A percentile compares a stretch with the other conserved stretches of the same genome.
phyloP scores from a whole-genome alignment of 176 grass and related monocot genomes.

The Hyparrhenia diplandra region DNA sequence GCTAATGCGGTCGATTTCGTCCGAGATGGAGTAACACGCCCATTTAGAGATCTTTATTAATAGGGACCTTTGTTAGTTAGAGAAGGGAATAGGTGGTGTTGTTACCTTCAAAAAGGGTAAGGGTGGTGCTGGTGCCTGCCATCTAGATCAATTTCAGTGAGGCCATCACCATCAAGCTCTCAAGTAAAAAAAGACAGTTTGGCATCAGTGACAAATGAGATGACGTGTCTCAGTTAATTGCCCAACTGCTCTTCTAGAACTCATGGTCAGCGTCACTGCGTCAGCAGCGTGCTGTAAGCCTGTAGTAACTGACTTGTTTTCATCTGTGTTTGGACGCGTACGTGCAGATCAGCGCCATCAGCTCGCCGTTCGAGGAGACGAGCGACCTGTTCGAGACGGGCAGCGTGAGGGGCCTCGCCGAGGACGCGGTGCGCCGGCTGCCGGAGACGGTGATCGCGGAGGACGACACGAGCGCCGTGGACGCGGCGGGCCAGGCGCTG shows the following conservation, averaged over 20 bases:
- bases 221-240: background rate
- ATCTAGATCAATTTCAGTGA: constrained; percentile 7
- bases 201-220: background rate
- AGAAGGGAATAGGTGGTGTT: background rate
- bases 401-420: constrained; percentile 38
- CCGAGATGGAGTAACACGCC: background rate
- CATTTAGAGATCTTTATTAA: background rate
- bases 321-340: background rate
- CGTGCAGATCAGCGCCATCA: constrained; percentile 89
- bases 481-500: constrained; percentile 51
- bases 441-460: constrained; percentile 46
- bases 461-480: constrained; percentile 36
- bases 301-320: background rate
- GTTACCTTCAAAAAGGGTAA: background rate
- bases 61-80: background rate
- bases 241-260: background rate
- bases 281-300: background rate
- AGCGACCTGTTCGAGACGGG: constrained; percentile 76
- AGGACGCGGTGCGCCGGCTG: constrained; percentile 41
- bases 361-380: constrained; percentile 62
- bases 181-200: background rate
- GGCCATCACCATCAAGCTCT: background rate
- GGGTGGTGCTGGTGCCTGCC: background rate
- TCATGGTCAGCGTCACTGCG: background rate
- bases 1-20: background rate